These are phyloP conservation scores for Aspergillus quadrilineatus DNA, from an alignment of 2,329 filamentous ascomycete species.

Conservation along the genomic window DNA sequence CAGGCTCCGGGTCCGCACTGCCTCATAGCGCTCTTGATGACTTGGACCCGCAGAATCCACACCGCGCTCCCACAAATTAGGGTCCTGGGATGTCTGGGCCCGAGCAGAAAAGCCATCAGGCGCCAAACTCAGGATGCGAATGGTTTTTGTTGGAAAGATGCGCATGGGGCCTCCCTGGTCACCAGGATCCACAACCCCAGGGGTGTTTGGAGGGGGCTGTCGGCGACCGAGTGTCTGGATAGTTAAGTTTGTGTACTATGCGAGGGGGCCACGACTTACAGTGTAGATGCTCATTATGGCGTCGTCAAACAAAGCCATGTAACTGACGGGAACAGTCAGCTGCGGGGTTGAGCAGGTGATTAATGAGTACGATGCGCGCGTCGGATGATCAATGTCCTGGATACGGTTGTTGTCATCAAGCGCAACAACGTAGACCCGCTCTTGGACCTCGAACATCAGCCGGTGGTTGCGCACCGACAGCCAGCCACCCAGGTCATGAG, in stretches of 20 bases:
- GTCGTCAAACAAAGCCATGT: constrained; percentile 50
- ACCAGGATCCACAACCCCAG: constrained; percentile 18
- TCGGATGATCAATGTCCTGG: constrained; percentile 19
- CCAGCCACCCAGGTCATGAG: constrained; percentile 50
- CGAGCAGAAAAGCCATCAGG: constrained; percentile 20
- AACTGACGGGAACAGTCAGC: constrained; percentile 46
- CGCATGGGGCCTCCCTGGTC: constrained; percentile 27
- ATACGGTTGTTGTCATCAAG: constrained; percentile 37
- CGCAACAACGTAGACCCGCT: constrained; percentile 45
- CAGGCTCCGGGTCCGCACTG: neutral
- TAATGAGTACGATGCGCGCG: constrained; percentile 33
- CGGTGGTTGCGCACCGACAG: constrained; percentile 44
- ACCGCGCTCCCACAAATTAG: no score
- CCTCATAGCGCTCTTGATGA: neutral
- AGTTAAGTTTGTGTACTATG: constrained; percentile 1
- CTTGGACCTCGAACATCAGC: constrained; percentile 47
- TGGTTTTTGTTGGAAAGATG: constrained; percentile 42
- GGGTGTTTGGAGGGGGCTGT: constrained; percentile 20
- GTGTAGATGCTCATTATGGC: constrained; percentile 50
- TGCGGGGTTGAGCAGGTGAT: constrained; percentile 38
- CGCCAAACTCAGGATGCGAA: constrained; percentile 41
- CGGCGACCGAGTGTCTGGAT: constrained; percentile 34
- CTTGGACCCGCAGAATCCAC: neutral
- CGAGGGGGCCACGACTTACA: constrained; percentile 21
- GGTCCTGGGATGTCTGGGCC: neutral